Base-by-base conservation (phyloP, 345 rosid species). In the Ricinus communis region DNA sequence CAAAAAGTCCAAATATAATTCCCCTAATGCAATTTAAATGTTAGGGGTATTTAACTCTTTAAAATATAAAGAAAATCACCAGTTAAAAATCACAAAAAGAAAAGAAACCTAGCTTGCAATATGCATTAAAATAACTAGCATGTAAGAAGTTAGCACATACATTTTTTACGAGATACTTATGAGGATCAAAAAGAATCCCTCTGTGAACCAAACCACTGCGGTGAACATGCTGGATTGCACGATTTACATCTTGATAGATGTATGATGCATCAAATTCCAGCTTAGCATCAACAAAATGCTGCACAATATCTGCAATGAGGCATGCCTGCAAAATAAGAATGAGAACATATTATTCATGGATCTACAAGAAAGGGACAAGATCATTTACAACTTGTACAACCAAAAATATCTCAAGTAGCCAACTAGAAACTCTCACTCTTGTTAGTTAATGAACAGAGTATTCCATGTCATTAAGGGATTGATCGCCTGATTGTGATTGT, bases 171-270 rank as follows among this genome's bases (percentile, higher is more conserved):
- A 94, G 84, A 74, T 94, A 94, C 80, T 82, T 87, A 66, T 69
- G 75, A 38, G 99, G 99, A 79, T 91, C 86, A 49, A 91, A 82
- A 80, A 94, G 97, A 74, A 94, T 90, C 70, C 91, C 95, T 82
- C 88, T 82, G 73, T 94, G 99, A 54, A 81, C 97, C 84, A 90
- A 81, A 71, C 99, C 97, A 78, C 99, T 94, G 40, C 82, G 80
- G 71, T 94, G 99, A 66, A 90, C 99, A 90, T 94, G 96, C 83
- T 87, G 97, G 76, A 91, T 94, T 79, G 97, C 97, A 66, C 76
- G 85, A 71, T 90, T 85, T 22, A 94, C 99, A 82, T 94, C 99
- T 74, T 94, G 83, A 82, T 91, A 94, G 69, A 94, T 90, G 85
- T 90, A 88, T n/a, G 91, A 85, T 21, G 99, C 79, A 83, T 94